Base-by-base conservation (phyloP, 148 eudicot genomes). In the Hydrangea macrophylla region DNA sequence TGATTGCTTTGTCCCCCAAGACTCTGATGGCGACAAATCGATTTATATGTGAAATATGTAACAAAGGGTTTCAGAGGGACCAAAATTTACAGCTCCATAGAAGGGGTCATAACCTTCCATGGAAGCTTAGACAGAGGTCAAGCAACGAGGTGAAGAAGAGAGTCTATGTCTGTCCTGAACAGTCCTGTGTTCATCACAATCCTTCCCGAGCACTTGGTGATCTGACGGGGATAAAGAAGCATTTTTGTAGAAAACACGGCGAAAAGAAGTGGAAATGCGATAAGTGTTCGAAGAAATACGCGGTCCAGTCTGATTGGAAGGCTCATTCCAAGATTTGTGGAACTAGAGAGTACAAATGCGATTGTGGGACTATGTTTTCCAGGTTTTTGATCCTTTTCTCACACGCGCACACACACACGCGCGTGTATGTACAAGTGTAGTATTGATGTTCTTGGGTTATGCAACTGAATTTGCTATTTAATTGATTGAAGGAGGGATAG, bases 251-350 rank as follows among this genome's bases (percentile, higher is more conserved):
- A 20, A 90, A 90, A 72, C 96, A 90, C 36, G 96, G 96, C 11
- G 96, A 88, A 71, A 90, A 88, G 85, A 90, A 90, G 69, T 88
- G 87, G 86, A 90, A 88, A 68, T 90, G 96, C 60, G 93, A 90
- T 4, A 88, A 90, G 67, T 90, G 97, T 60, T 82, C 91, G n/a
- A 91, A 91, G 73, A 88, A 86, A 53, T 91, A 91, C n/a, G 97
- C 97, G 9, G 97, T 91, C 69, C 94, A 91, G 59, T 91, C 94
- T 3, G 97, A 91, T 78, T 91, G 88, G 89, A 91, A 88, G 59
- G 97, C 97, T 64, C 97, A 91, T 68, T 48, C 63, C 44, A 91
- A 91, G 81, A 80, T 88, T 78, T 91, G 97, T 71, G 97, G 97
- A 22, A 86, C 91, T 17, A 78, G 78, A 63, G 94, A 91, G 80